Percentiles rank a stretch among this genome's conserved stretches.
Conservation (phyloP, 1,284 basidiomycete genomes). For the Sphagnurus paluster region DNA sequence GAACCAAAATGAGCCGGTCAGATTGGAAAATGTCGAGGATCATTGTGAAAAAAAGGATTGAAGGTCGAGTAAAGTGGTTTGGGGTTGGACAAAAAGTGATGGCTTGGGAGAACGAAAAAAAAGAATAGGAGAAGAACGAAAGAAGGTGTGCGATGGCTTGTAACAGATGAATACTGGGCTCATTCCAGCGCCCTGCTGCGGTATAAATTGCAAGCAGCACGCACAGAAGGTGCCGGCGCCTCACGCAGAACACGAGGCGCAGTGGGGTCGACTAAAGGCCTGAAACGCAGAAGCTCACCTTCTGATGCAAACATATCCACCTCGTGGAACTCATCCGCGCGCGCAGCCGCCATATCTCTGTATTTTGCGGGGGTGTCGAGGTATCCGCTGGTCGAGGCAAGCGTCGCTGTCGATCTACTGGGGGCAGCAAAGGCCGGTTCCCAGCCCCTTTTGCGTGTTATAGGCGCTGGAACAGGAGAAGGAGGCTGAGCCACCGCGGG, state of each 20-base stretch:
- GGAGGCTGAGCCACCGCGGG: slow-evolving; percentile 21
- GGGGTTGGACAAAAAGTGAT: slow-evolving; percentile 1
- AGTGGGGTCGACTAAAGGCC: slow-evolving; percentile 12
- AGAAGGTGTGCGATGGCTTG: neutral
- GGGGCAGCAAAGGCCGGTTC: slow-evolving; percentile 58
- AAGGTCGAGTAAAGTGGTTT: slow-evolving; percentile 20
- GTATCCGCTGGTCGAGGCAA: slow-evolving; percentile 57
- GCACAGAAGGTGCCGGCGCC: slow-evolving; percentile 16
- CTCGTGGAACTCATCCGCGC: slow-evolving; percentile 32
- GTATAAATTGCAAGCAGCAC: slow-evolving; percentile 10
- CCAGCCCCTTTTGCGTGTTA: slow-evolving; percentile 68
- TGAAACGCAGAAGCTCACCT: slow-evolving; percentile 43
- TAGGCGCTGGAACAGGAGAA: slow-evolving; percentile 33
- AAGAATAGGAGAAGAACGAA: slow-evolving; percentile 9
- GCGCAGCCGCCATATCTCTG: slow-evolving; percentile 44
- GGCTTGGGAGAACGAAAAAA: slow-evolving; percentile 18
- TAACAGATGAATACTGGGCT: neutral
- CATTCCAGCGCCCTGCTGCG: neutral
- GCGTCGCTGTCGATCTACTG: slow-evolving; percentile 49
- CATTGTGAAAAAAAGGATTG: slow-evolving; percentile 7
- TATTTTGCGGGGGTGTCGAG: slow-evolving; percentile 68
- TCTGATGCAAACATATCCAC: slow-evolving; percentile 41
- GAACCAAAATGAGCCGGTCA: slow-evolving; percentile 31
- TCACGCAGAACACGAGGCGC: slow-evolving; percentile 15
- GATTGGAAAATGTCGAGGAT: slow-evolving; percentile 6